Conservation (phyloP, 768 basidiomycete species). For the Ramaria sp. region DNA sequence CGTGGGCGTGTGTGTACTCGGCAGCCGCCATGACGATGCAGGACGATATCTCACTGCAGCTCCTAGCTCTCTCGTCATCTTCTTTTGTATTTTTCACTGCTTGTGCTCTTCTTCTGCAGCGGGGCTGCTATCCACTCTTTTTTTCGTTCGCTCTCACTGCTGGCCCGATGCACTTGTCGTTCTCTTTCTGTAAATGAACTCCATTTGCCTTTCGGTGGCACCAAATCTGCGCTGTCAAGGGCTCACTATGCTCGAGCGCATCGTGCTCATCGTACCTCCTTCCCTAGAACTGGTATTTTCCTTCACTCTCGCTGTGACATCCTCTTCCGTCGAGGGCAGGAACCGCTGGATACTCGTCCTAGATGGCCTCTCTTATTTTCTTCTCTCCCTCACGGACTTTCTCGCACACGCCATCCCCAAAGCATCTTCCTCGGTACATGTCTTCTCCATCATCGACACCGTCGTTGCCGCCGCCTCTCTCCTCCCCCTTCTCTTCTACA, state of each 20-base stretch:
- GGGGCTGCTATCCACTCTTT: conserved; percentile 10
- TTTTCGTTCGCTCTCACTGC: background rate
- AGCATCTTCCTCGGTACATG: conserved; percentile 30
- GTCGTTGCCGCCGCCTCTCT: conserved; percentile 52
- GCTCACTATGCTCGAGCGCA: conserved; percentile 34
- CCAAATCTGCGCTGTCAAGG: conserved; percentile 61
- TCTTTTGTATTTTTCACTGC: too few relatives aligned
- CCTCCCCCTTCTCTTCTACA: conserved; percentile 54
- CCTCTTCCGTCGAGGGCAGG: conserved; percentile 24
- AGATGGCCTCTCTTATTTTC: conserved; percentile 53
- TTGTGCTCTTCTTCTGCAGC: background rate
- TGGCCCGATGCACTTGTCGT: background rate
- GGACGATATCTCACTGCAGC: too few relatives aligned
- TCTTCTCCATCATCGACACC: conserved; percentile 46
- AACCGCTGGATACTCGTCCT: conserved; percentile 46
- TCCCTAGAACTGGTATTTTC: conserved; percentile 52
- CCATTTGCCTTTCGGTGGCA: conserved; percentile 58
- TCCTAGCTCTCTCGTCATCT: too few relatives aligned
- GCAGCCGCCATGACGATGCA: too few relatives aligned
- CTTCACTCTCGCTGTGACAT: conserved; percentile 37
- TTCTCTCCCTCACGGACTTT: conserved; percentile 49
- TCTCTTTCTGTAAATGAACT: conserved; percentile 29
- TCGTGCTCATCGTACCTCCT: conserved; percentile 49
- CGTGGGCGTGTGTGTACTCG: too few relatives aligned
- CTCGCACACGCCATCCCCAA: conserved; percentile 45